Base-by-base conservation (phyloP, 768 basidiomycete species). In the Galerina sulciceps region DNA sequence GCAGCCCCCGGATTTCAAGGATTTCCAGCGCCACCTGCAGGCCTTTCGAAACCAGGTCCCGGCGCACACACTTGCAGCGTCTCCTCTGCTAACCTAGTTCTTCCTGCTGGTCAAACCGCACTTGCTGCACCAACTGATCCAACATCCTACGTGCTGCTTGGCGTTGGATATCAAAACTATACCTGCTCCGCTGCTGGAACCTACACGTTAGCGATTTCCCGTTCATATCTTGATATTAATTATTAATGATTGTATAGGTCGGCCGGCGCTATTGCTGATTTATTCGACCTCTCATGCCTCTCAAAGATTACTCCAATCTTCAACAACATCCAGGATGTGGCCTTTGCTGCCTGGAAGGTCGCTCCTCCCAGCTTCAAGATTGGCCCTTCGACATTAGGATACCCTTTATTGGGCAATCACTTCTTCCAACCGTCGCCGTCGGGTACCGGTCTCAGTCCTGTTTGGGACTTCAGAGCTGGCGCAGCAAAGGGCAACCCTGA, bases 241-340 rank as follows among this genome's bases (percentile, higher is more conserved):
- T 34, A 23, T 23, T 22, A 45, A 51, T 55, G 34, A 20, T 40
- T n/a, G 40, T 56, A 42, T 55, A 85, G 82, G 14, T 75, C 76
- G 50, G 64, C 73, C 23, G 84, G 84, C 17, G 81, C 83, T 48
- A 68, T 80, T n/a, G 79, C 78, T 3, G 78, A 83, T 55, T 71
- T 87, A 10, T 82, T 81, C 68, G 86, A 88, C 66, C 70, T 81
- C 34, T 81, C 83, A 6, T 85, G 85, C 70, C 62, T 85, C 37
- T 75, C 74, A 26, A 52, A 60, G 15, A 63, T 66, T 9, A 50
- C 60, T 1, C 57, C 59, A 1, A 49, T 42, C 8, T 82, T 72
- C 67, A 56, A 68, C 41, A 58, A 34, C 10, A 53, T 76, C 52
- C 73, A 78, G 31, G 70, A 78, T 31, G 14, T 57, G 0, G 73